Base-by-base conservation (phyloP, 192 early-diverging fungal species). In the Mortierella hygrophila region DNA sequence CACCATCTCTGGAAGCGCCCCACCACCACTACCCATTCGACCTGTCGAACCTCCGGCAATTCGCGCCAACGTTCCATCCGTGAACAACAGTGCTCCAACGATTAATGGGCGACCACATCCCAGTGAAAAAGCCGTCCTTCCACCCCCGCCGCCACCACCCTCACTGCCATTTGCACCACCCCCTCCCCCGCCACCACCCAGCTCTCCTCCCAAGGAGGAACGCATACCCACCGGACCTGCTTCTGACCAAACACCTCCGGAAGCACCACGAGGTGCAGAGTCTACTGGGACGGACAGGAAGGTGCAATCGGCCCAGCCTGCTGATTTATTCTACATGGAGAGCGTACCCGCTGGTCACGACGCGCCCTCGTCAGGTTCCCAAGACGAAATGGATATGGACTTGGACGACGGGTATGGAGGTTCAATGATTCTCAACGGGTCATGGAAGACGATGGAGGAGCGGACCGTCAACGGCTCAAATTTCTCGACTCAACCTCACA, bases 311-410 rank as follows among this genome's bases (percentile, higher is more conserved):
- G 29, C 60, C 11, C 60, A 65, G 4, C 26, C 26, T 29, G 4
- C 13, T 29, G 29, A 32, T 4, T 4, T 32, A 1, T 32, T 10
- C 10, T 42, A 42, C 41, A 29, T 26, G 38, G 71, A 72, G 10
- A 46, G n/a, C 41, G 8, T 47, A 29, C 44, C 20, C 10, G 44
- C 49, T 29, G 26, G 21, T 10, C 23, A 38, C 46, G 54, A 47
- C 11, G 29, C 60, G 11, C 29, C 26, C 11, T 70, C 75, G 71
- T 35, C 77, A 10, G 42, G 38, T 0, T 78, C 77, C 1, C 77
- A 69, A 32, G 76, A 83, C 21, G 83, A 85, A 6, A 80, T 74
- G 70, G 82, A 83, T 38, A 74, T 83, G 70, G 82, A 83, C 10
- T 26, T 80, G 0, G 84, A 86, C 41, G 79, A 86, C 32, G 76